Base-by-base conservation (phyloP, 169 alveolate species). In the Condylostoma magnum region DNA sequence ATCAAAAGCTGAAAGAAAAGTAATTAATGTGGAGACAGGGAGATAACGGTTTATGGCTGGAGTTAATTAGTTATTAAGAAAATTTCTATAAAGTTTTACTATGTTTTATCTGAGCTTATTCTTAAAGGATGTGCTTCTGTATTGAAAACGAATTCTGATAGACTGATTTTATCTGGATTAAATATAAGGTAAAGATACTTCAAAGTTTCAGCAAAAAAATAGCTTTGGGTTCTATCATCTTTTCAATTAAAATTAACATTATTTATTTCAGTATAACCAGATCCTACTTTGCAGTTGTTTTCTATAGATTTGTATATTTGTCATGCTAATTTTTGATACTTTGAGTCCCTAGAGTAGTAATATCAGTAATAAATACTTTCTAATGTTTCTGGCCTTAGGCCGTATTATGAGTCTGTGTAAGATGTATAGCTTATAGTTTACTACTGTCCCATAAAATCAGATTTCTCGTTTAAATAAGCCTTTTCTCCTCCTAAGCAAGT, bases 351-450 rank as follows among this genome's bases (percentile, higher is more conserved):
- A 0, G 82, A 63, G 43, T 28, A 75, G 34, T 75, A 33, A 31
- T 48, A 60, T 46, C 58, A 10, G 41, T 75, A 74, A 4, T 33
- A 74, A 8, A 75, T 10, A 6, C 67, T 47, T 63, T 75, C 82
- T 6, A 75, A 34, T 34, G 78, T 65, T 20, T 75, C 82, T 18
- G 82, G 82, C 20, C 82, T 10, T 2, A 75, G 70, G 12, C 52
- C 47, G 46, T 75, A 43, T 53, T 75, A 56, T 18, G 52, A 56
- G 27, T 47, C 79, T 6, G 6, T 36, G 2, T 55, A 41, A 10
- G 33, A 28, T 30, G 75, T 36, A 30, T 31, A 70, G 1, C 38
- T 55, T 0, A 75, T 58, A n/a, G n/a, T n/a, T n/a, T n/a, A n/a
- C n/a, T n/a, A n/a, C n/a, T n/a, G n/a, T n/a, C n/a, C n/a, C n/a